Evolutionary conservation across 148 eudicot genomes (phyloP).

Genomic region (Rhododendron williamsianum): DNA sequence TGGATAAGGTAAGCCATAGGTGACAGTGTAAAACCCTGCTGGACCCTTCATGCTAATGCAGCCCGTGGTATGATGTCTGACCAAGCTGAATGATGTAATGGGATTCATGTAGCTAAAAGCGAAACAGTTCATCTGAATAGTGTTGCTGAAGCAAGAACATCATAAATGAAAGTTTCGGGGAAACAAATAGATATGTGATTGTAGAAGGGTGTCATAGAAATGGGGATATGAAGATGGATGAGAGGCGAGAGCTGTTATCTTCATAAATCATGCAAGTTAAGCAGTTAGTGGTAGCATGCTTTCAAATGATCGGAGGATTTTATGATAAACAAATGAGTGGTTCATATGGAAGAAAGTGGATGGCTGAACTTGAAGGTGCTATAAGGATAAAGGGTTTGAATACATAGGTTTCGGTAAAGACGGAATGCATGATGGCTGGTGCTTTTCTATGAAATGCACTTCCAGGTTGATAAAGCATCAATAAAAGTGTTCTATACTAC

Average conservation of each 20-base stretch:
- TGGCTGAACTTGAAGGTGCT: conserved; percentile 5
- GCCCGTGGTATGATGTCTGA: not conserved
- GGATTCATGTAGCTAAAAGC: not conserved
- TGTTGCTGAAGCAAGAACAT: not conserved
- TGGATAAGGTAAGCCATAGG: not conserved
- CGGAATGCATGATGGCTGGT: not conserved
- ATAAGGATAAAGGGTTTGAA: not conserved
- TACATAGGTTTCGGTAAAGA: not conserved
- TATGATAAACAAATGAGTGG: not conserved
- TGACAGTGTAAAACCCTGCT: not conserved
- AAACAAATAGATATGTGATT: not conserved
- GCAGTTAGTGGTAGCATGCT: not conserved
- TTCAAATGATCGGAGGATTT: not conserved
- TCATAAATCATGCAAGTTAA: not conserved
- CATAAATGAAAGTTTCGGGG: not conserved
- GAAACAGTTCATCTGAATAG: not conserved
- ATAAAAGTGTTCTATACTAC: not conserved
- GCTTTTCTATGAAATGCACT: not conserved
- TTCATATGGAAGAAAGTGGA: not conserved
- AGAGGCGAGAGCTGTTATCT: not conserved
- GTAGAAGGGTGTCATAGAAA: not conserved
- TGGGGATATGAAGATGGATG: not conserved
- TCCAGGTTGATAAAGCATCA: not conserved
- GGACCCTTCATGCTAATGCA: not conserved
- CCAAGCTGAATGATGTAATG: not conserved